phyloP scores from a whole-genome alignment of 1,284 basidiomycete species.

The Leccinum fuscescens region DNA sequence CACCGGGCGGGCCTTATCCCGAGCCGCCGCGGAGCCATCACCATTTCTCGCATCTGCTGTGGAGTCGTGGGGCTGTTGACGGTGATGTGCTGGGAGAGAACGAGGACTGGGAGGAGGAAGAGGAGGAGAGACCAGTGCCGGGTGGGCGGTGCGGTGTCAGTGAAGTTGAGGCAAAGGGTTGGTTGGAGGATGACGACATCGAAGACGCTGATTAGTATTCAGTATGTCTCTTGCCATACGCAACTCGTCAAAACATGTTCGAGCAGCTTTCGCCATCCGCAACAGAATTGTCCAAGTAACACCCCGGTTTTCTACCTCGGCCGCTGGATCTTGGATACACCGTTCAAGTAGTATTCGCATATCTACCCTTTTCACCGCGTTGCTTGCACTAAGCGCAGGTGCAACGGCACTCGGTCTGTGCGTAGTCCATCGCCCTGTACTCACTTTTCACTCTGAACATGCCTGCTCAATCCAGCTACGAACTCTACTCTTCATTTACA shows the following conservation, averaged over 20 bases:
- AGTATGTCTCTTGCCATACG: neutral
- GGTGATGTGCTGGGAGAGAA: conserved; percentile 27
- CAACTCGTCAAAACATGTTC: conserved; percentile 3
- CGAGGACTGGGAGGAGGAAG: conserved; percentile 12
- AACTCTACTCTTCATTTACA: conserved; percentile 58
- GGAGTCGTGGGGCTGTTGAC: conserved; percentile 33
- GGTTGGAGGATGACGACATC: conserved; percentile 70
- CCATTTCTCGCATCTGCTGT: conserved; percentile 56
- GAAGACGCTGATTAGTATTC: conserved; percentile 41
- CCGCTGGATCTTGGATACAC: conserved; percentile 13
- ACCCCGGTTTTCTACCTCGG: conserved; percentile 9
- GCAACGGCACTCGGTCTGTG: conserved; percentile 57
- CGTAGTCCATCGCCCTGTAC: conserved; percentile 25
- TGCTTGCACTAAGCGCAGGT: conserved; percentile 49
- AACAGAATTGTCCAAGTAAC: conserved; percentile 4
- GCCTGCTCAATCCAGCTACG: conserved; percentile 45
- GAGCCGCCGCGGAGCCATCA: conserved; percentile 45
- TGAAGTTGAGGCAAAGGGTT: conserved; percentile 38
- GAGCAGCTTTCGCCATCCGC: neutral
- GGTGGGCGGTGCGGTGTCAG: conserved; percentile 18
- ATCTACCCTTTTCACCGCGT: conserved; percentile 46
- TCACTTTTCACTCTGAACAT: conserved; percentile 11
- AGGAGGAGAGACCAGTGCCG: conserved; percentile 11
- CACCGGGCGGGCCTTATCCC: neutral
- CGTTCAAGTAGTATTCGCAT: conserved; percentile 28